Conservation (phyloP, 2,329 filamentous ascomycete species). For the Penicillium sp. region DNA sequence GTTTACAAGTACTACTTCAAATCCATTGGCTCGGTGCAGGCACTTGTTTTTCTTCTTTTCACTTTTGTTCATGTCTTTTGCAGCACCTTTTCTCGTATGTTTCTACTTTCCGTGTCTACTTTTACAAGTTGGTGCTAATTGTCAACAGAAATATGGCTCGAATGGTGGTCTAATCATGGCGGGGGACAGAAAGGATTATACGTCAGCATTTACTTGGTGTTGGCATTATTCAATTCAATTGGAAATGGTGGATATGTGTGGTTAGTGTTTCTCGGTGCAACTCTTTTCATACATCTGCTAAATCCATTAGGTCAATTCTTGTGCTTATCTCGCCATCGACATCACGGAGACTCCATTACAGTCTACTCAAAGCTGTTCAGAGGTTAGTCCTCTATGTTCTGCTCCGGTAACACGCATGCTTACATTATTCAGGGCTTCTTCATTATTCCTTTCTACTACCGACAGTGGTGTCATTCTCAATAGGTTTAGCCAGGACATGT, state of each 20-base stretch:
- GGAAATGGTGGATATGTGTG: conserved; percentile 30
- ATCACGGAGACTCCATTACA: conserved; percentile 16
- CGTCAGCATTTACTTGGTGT: conserved; percentile 35
- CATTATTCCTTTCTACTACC: conserved; percentile 14
- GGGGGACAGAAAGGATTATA: conserved; percentile 30
- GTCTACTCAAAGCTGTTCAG: conserved; percentile 50
- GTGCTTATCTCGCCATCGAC: conserved; percentile 8
- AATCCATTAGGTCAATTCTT: background rate
- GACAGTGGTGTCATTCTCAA: conserved; percentile 28
- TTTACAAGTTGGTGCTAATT: background rate
- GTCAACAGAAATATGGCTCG: conserved; percentile 34
- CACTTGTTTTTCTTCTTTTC: conserved; percentile 33
- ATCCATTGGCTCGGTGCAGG: conserved; percentile 34
- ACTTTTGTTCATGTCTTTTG: conserved; percentile 36
- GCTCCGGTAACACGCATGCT: background rate
- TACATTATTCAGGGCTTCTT: background rate
- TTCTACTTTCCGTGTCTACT: background rate
- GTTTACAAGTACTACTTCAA: conserved; percentile 41
- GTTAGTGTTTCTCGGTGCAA: background rate
- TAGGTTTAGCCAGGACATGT: conserved; percentile 39
- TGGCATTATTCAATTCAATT: conserved; percentile 34
- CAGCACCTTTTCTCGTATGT: conserved; percentile 29
- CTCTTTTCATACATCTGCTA: background rate
- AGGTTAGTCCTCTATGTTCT: conserved; percentile 33
- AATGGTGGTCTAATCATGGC: conserved; percentile 38